Evolutionary conservation across 2,329 filamentous ascomycete genomes (phyloP).

Genomic region (Pseudohalonectria lignicola): DNA sequence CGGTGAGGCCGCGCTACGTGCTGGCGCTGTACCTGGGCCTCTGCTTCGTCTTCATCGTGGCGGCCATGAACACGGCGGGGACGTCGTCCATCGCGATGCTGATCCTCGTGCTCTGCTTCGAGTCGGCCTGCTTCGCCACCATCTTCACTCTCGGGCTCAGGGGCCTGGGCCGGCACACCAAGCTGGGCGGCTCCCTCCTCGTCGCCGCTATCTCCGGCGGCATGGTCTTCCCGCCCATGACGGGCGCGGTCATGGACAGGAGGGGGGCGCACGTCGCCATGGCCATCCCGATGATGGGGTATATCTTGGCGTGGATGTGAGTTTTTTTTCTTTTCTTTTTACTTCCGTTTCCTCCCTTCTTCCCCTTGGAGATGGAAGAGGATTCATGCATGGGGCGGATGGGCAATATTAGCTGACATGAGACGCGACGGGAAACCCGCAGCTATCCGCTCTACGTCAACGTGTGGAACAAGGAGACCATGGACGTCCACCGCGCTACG

Average conservation of each 20-base stretch:
- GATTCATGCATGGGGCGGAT: too few species aligned
- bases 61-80: constrained; percentile 37
- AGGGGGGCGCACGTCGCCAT: constrained; percentile 14
- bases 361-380: too few species aligned
- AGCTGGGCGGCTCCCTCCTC: constrained; percentile 40
- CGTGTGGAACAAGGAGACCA: constrained; percentile 15
- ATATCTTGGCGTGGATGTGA: constrained; percentile 15
- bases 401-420: too few species aligned
- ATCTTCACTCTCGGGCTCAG: constrained; percentile 48
- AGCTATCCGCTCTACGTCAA: constrained; percentile 20
- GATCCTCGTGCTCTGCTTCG: constrained; percentile 45
- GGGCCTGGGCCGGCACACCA: constrained; percentile 44
- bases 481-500: constrained; percentile 18
- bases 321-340: constrained; percentile 1
- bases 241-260: constrained; percentile 26
- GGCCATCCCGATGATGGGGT: constrained; percentile 18
- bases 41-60: constrained; percentile 43
- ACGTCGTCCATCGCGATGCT: constrained; percentile 42
- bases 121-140: constrained; percentile 46
- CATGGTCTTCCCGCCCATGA: constrained; percentile 41
- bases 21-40: constrained; percentile 39
- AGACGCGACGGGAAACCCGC: too few species aligned
- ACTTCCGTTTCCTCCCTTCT: neutral
- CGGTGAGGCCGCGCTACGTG: constrained; percentile 41
- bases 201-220: constrained; percentile 43